Base-by-base conservation (phyloP, 805 yeast species). In the Blastobotrys peoriensis region DNA sequence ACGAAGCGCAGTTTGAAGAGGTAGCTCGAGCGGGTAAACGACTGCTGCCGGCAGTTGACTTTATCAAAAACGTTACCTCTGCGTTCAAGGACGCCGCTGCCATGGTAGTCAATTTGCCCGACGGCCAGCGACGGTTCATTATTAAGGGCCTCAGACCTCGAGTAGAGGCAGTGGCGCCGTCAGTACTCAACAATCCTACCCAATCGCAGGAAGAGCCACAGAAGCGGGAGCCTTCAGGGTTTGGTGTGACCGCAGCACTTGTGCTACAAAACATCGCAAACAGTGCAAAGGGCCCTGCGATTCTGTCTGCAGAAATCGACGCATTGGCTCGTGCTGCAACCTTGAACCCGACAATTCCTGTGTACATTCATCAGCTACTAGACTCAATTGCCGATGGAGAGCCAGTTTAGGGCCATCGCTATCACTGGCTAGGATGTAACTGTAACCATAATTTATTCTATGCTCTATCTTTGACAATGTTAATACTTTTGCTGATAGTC, bases 121-220 rank as follows among this genome's bases (percentile, higher is more conserved):
- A 78, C 10, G 79, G 76, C 10, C 81, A 83, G 1, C 81, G 86
- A 58, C 84, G 82, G 62, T 93, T 93, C 58, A 86, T 93, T 36
- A 93, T 93, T 57, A 86, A 86, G 64, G 98, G 98, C 9, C 86
- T 93, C 46, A 88, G 85, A 61, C 98, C 98, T 21, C 76, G 98
- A 55, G 66, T 63, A 45, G 50, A 48, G 23, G 64, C 73, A 3
- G 49, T 67, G 18, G 46, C 56, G 8, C 59, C 59, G 16, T 48
- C 59, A 17, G 49, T 41, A 3, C 40, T 46, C 18, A 51, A 54
- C 16, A 46, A 49, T 6, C 49, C 52, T 4, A 38, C 33, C 39
- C 36, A 10, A 18, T 28, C 40, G 34, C 41, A 42, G 20, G 35
- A 41, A 18, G 33, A 23, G 17, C 28, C 21, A 18, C 43, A 30